Evolutionary conservation across 352 stramenopile genomes (phyloP).

Genomic region (Thraustotheca clavata): DNA sequence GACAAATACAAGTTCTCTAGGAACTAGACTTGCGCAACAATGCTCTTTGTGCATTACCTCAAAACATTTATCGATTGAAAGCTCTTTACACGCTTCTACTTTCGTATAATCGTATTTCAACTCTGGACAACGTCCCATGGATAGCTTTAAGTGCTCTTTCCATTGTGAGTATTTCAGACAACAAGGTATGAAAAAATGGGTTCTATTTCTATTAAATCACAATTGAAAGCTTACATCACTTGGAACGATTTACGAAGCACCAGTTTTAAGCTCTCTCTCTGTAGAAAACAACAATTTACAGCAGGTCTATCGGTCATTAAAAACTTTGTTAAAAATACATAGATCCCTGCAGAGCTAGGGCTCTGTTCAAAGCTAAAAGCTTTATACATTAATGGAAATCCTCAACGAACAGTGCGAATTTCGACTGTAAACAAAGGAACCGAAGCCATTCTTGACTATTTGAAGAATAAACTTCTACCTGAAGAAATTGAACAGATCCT

Average conservation of each 20-base stretch:
- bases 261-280: slow-evolving; percentile 54
- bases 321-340: neutral
- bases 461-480: slow-evolving; percentile 71
- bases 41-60: slow-evolving; percentile 33
- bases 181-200: slow-evolving; percentile 31
- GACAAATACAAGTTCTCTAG: slow-evolving; percentile 24
- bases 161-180: slow-evolving; percentile 67
- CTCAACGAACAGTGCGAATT: slow-evolving; percentile 67
- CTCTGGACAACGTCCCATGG: slow-evolving; percentile 58
- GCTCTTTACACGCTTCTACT: slow-evolving; percentile 55
- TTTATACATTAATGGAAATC: slow-evolving; percentile 81
- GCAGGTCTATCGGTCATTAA: too few relatives aligned
- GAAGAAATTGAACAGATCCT: slow-evolving; percentile 8
- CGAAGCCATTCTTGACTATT: slow-evolving; percentile 53
- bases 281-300: slow-evolving; percentile 81
- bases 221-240: slow-evolving; percentile 38
- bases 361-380: slow-evolving; percentile 51
- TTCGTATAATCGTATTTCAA: slow-evolving; percentile 62
- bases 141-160: slow-evolving; percentile 33
- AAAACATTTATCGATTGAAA: slow-evolving; percentile 29
- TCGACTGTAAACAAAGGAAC: slow-evolving; percentile 69
- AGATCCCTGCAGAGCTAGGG: slow-evolving; percentile 46
- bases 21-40: slow-evolving; percentile 77
- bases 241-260: slow-evolving; percentile 47
- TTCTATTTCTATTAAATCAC: slow-evolving; percentile 10